Percentiles rank a stretch among this genome's conserved stretches.
Conservation (phyloP, 2,329 filamentous ascomycete species). For the Scedosporium boydii region DNA sequence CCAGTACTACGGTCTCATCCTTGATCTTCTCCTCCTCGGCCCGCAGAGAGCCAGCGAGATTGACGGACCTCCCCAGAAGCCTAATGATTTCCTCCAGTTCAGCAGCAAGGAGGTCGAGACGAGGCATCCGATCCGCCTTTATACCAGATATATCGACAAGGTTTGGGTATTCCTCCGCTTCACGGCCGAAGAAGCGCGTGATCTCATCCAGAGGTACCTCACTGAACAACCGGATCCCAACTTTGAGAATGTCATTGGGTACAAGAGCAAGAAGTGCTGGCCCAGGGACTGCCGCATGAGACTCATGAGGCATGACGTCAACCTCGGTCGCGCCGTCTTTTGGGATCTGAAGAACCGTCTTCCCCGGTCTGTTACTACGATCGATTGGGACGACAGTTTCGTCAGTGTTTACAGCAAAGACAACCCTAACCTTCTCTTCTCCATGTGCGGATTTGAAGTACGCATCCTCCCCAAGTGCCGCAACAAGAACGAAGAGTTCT, state of each 20-base stretch:
- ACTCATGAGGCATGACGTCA: slow-evolving; percentile 96
- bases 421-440: slow-evolving; percentile 93
- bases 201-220: slow-evolving; percentile 93
- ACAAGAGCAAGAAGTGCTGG: slow-evolving; percentile 99
- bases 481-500: slow-evolving; percentile 93
- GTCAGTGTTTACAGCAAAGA: slow-evolving; percentile 96
- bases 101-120: slow-evolving; percentile 86
- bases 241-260: slow-evolving; percentile 98
- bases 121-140: slow-evolving; percentile 91
- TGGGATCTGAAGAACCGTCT: slow-evolving; percentile 98
- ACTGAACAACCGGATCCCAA: slow-evolving; percentile 98
- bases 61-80: slow-evolving; percentile 83
- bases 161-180: slow-evolving; percentile 98
- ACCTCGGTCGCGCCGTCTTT: slow-evolving; percentile 92
- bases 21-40: slow-evolving; percentile 85
- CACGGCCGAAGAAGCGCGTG: slow-evolving; percentile 83
- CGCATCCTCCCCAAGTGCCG: slow-evolving; percentile 91
- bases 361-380: slow-evolving; percentile 88
- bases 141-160: slow-evolving; percentile 94
- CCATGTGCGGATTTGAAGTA: slow-evolving; percentile 97
- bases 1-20: slow-evolving; percentile 94
- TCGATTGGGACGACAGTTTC: slow-evolving; percentile 99
- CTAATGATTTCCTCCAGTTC: slow-evolving; percentile 97
- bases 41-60: slow-evolving; percentile 96
- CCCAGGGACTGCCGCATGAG: slow-evolving; percentile 96